Base-by-base conservation (phyloP, 148 eudicot species). In the Suaeda aralocaspica region DNA sequence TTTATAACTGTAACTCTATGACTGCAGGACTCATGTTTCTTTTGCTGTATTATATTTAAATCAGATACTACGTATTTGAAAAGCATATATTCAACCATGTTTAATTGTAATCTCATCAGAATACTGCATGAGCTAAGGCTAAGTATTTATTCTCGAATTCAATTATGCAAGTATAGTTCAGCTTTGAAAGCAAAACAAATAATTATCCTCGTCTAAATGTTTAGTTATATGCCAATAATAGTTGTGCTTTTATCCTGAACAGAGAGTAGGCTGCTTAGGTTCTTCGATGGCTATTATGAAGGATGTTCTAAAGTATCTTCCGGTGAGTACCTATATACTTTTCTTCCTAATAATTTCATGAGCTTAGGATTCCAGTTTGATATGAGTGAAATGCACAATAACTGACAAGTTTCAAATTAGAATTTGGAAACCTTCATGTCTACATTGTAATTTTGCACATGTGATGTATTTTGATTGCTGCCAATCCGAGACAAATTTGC, bases 231-330 rank as follows among this genome's bases (percentile, higher is more conserved):
- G 42, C 44, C 67, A 41, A 10, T 39, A 6, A 41, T 45, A 25
- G 64, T 19, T 63, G 29, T n/a, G n/a, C n/a, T 0, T 22, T 63
- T 41, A 50, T 42, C 24, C 48, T 63, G 50, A 24, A 11, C 87
- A 92, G 97, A 78, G 95, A 72, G 77, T 89, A 59, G 92, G 97
- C 72, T 92, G 97, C 79, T 85, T 92, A 70, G 95, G 97, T 77
- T 85, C 90, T 68, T 26, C 90, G 15, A 83, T 86, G 61, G 97
- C 97, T 78, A 79, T 92, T 30, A 84, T 92, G 92, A 92, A 92
- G 89, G 87, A 87, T 59, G 86, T 90, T 51, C 79, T 88, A 44
- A 84, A 83, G 56, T 80, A 82, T 64, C 92, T 92, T 44, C 97
- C 97, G 24, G 97, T 92, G 65, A 87, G 95, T 79, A 11, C 46